Evolutionary conservation across 2,329 filamentous ascomycete species (phyloP).

Genomic region (Paracoccidioides brasiliensis): DNA sequence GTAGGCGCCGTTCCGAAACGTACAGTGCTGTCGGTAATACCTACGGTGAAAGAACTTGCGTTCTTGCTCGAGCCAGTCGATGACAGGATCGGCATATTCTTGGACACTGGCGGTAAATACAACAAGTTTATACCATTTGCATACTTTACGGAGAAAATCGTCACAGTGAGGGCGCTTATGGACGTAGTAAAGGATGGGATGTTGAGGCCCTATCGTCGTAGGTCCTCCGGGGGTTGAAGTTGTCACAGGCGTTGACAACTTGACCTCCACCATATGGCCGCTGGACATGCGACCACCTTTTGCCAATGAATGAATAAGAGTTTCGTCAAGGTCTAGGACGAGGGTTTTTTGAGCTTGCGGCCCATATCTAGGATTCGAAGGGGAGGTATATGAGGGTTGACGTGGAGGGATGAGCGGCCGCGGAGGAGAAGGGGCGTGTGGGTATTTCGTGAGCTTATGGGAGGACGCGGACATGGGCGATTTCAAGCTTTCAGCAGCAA

Average conservation of each 20-base stretch:
- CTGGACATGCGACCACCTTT: slow-evolving; percentile 92
- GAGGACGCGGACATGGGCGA: slow-evolving; percentile 75
- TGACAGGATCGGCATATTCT: slow-evolving; percentile 96
- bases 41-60: slow-evolving; percentile 88
- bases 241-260: slow-evolving; percentile 41
- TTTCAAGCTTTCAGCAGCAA: slow-evolving; percentile 71
- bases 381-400: slow-evolving; percentile 70
- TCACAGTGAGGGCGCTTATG: slow-evolving; percentile 96
- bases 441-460: slow-evolving; percentile 68
- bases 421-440: slow-evolving; percentile 76
- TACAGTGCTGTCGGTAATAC: slow-evolving; percentile 96
- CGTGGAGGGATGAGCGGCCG: slow-evolving; percentile 78
- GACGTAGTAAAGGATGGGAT: slow-evolving; percentile 96
- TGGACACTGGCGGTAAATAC: slow-evolving; percentile 96
- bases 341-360: slow-evolving; percentile 70
- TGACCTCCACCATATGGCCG: slow-evolving; percentile 98
- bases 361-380: slow-evolving; percentile 20
- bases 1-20: slow-evolving; percentile 85
- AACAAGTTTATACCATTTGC: slow-evolving; percentile 96
- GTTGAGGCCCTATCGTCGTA: slow-evolving; percentile 61
- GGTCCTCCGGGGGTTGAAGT: slow-evolving; percentile 41
- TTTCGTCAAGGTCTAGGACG: slow-evolving; percentile 92
- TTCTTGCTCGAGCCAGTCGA: slow-evolving; percentile 95
- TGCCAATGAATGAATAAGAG: slow-evolving; percentile 92
- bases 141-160: slow-evolving; percentile 85